Percentiles rank a stretch among this genome's conserved stretches.
Conservation (phyloP, 2,329 filamentous ascomycete genomes). For the Cyphellophora attinorum region DNA sequence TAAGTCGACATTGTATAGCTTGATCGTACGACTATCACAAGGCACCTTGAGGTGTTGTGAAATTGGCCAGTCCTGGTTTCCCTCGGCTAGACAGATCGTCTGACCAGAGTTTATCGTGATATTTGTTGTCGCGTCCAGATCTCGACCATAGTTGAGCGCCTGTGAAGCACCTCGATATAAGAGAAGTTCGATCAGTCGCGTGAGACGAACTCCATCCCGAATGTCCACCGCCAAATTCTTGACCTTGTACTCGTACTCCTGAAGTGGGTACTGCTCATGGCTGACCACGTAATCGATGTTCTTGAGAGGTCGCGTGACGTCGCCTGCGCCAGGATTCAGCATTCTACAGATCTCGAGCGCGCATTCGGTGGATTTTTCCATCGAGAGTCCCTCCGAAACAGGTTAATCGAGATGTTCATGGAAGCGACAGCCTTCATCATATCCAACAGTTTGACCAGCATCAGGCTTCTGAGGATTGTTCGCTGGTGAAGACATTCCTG, state of each 20-base stretch:
- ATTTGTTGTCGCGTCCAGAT: constrained; percentile 31
- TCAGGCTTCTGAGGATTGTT: constrained; percentile 47
- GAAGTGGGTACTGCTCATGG: constrained; percentile 46
- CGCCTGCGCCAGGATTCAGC: constrained; percentile 49
- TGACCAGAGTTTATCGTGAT: constrained; percentile 36
- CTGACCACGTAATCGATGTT: constrained; percentile 48
- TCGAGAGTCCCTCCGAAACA: constrained; percentile 43
- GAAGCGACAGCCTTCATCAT: constrained; percentile 30
- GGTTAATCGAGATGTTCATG: constrained; percentile 22
- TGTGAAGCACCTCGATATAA: constrained; percentile 33
- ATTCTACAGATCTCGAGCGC: too few species aligned
- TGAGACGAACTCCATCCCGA: constrained; percentile 51
- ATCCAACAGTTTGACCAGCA: constrained; percentile 53
- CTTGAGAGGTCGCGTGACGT: constrained; percentile 44
- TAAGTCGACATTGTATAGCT: constrained; percentile 50
- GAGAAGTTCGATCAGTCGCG: constrained; percentile 49
- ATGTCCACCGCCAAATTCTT: constrained; percentile 53
- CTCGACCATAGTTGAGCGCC: constrained; percentile 11
- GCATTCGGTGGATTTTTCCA: constrained; percentile 49
- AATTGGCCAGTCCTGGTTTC: constrained; percentile 33
- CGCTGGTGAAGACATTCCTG: constrained; percentile 42
- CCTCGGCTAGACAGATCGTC: constrained; percentile 23
- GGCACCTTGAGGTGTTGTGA: constrained; percentile 52
- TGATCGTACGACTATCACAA: constrained; percentile 44
- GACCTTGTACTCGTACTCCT: constrained; percentile 50